These are phyloP conservation scores for Fusarium sp. DNA, from an alignment of 2,329 filamentous ascomycete species.

Conservation along the genomic window DNA sequence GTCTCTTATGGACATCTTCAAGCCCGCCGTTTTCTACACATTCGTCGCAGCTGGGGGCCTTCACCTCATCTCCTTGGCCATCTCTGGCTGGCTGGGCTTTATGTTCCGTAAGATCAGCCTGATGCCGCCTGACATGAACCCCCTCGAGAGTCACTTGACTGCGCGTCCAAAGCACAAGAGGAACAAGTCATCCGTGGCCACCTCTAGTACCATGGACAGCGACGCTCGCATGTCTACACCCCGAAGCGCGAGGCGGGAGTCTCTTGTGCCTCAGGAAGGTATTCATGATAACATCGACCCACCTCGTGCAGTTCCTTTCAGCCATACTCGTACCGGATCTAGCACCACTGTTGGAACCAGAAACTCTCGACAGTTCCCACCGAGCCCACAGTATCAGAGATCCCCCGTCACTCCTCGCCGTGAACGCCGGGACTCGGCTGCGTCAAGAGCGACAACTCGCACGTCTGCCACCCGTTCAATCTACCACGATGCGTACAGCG, in stretches of 20 bases:
- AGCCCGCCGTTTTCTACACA: constrained; percentile 73
- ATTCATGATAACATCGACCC: constrained; percentile 57
- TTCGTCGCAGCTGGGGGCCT: constrained; percentile 71
- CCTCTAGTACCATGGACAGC: constrained; percentile 53
- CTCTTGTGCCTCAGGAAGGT: constrained; percentile 56
- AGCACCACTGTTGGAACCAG: constrained; percentile 63
- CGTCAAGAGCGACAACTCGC: constrained; percentile 58
- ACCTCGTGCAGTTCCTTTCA: constrained; percentile 74
- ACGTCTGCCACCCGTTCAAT: constrained; percentile 53
- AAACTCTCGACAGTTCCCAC: constrained; percentile 66
- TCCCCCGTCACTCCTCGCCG: constrained; percentile 54
- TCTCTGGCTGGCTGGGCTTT: constrained; percentile 78
- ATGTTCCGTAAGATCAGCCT: constrained; percentile 83
- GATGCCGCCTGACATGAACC: constrained; percentile 95
- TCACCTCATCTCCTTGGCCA: constrained; percentile 73
- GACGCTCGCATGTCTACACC: constrained; percentile 69
- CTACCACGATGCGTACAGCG: constrained; percentile 58
- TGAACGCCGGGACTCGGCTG: constrained; percentile 55
- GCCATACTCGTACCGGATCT: constrained; percentile 76
- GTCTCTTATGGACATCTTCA: constrained; percentile 65
- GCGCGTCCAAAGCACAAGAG: constrained; percentile 76
- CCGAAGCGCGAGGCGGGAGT: constrained; percentile 54
- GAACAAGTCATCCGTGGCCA: constrained; percentile 69
- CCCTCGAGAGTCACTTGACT: constrained; percentile 85
- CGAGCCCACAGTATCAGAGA: constrained; percentile 62